These are phyloP conservation scores for Dendrobium nobile DNA, from an alignment of 106 monocot species.

Conservation along the genomic window DNA sequence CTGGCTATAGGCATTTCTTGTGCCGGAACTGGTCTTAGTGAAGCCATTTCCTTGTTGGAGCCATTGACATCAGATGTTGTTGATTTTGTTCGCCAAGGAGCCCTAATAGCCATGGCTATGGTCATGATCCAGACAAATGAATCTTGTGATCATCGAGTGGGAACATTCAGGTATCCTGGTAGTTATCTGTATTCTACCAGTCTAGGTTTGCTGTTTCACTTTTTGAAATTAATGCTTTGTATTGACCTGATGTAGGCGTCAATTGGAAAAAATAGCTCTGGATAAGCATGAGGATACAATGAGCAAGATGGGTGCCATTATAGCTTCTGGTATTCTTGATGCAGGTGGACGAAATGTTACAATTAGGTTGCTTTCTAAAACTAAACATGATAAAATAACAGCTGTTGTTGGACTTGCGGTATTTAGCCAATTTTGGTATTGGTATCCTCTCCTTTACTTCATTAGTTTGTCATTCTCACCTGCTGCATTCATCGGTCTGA, in stretches of 20 bases:
- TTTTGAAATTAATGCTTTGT: neutral
- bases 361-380: conserved; percentile 84
- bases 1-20: conserved; percentile 98
- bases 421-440: conserved; percentile 99
- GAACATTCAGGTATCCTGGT: conserved; percentile 69
- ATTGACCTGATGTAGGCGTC: conserved; percentile 43
- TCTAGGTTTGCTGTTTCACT: neutral
- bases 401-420: conserved; percentile 96
- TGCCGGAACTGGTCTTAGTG: conserved; percentile 82
- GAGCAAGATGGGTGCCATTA: conserved; percentile 99
- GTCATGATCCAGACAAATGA: conserved; percentile 97
- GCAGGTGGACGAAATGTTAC: conserved; percentile 97
- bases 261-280: conserved; percentile 91
- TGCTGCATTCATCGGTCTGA: conserved; percentile 91
- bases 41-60: conserved; percentile 94
- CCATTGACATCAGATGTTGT: conserved; percentile 98
- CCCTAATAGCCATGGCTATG: conserved; percentile 98
- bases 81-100: conserved; percentile 98
- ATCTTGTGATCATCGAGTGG: conserved; percentile 87
- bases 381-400: conserved; percentile 85
- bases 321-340: conserved; percentile 98
- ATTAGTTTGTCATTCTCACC: conserved; percentile 91
- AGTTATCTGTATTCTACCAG: neutral
- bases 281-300: conserved; percentile 99
- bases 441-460: conserved; percentile 97